Evolutionary conservation across 1,139 yeast species (phyloP).

Genomic region (Geotrichum phurueaensis): DNA sequence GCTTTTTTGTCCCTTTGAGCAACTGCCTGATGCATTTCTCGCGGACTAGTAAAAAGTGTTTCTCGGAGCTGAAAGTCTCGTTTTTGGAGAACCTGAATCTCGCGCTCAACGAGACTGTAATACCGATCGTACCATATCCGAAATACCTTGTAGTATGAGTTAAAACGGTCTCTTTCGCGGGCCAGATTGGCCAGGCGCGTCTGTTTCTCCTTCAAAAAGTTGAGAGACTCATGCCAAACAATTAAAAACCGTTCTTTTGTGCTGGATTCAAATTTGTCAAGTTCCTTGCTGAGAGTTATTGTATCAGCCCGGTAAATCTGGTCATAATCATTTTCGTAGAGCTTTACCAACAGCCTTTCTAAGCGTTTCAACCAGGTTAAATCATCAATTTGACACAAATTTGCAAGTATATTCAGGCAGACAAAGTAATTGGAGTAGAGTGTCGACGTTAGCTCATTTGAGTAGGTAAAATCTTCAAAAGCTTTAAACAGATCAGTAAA

Average conservation of each 20-base stretch:
- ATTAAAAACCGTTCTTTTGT: slow-evolving; percentile 14
- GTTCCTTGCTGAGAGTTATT: slow-evolving; percentile 9
- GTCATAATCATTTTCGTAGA: not conserved
- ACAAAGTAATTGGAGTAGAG: slow-evolving; percentile 11
- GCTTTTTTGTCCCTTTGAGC: not conserved
- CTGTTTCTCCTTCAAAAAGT: not conserved
- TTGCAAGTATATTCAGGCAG: slow-evolving; percentile 9
- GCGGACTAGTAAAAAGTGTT: not conserved
- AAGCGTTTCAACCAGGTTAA: slow-evolving; percentile 9
- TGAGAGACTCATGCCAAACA: slow-evolving; percentile 14
- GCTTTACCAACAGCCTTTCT: not conserved
- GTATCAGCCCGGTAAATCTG: not conserved
- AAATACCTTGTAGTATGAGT: not conserved
- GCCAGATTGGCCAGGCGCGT: not conserved
- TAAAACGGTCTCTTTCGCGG: not conserved
- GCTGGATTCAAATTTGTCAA: slow-evolving; percentile 7
- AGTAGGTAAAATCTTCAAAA: slow-evolving; percentile 24
- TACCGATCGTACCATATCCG: not conserved
- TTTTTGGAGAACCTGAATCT: not conserved
- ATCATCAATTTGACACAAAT: slow-evolving; percentile 5
- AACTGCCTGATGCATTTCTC: not conserved
- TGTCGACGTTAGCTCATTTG: slow-evolving; percentile 20
- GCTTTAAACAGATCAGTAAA: slow-evolving; percentile 24
- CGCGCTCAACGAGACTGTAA: not conserved
- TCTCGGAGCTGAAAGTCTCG: not conserved